phyloP scores from a whole-genome alignment of 1,139 yeast genomes.

The Lodderomyces margitis region DNA sequence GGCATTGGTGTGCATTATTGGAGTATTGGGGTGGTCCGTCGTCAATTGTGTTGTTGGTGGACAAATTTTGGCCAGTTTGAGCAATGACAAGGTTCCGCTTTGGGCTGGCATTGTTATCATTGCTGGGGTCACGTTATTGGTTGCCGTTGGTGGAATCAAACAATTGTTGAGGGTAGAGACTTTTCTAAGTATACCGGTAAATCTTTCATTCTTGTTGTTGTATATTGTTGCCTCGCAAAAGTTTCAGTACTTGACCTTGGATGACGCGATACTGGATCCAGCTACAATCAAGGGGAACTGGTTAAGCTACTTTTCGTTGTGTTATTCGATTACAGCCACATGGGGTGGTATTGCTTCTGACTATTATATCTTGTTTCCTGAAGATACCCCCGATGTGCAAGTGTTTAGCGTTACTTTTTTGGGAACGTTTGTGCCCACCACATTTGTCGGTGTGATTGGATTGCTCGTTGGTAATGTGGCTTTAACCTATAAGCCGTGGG shows the following conservation, averaged over 20 bases:
- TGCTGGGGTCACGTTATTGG: slow-evolving; percentile 58
- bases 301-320: slow-evolving; percentile 69
- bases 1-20: slow-evolving; percentile 64
- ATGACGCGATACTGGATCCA: slow-evolving; percentile 40
- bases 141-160: slow-evolving; percentile 75
- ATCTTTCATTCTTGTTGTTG: slow-evolving; percentile 63
- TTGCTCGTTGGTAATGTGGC: slow-evolving; percentile 72
- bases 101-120: slow-evolving; percentile 75
- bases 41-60: slow-evolving; percentile 87
- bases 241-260: slow-evolving; percentile 38
- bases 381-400: slow-evolving; percentile 56
- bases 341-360: slow-evolving; percentile 92
- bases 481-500: slow-evolving; percentile 58
- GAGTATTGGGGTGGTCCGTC: slow-evolving; percentile 85
- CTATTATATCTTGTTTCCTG: slow-evolving; percentile 82
- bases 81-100: slow-evolving; percentile 61
- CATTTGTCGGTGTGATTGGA: slow-evolving; percentile 76
- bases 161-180: slow-evolving; percentile 69
- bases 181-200: slow-evolving; percentile 65
- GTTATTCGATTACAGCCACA: slow-evolving; percentile 80
- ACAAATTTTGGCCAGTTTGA: slow-evolving; percentile 65
- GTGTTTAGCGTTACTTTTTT: slow-evolving; percentile 63
- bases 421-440: slow-evolving; percentile 70
- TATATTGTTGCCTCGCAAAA: slow-evolving; percentile 66
- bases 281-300: slow-evolving; percentile 57